Base-by-base conservation (phyloP, 1,284 basidiomycete genomes). In the Porodaedalea pini region DNA sequence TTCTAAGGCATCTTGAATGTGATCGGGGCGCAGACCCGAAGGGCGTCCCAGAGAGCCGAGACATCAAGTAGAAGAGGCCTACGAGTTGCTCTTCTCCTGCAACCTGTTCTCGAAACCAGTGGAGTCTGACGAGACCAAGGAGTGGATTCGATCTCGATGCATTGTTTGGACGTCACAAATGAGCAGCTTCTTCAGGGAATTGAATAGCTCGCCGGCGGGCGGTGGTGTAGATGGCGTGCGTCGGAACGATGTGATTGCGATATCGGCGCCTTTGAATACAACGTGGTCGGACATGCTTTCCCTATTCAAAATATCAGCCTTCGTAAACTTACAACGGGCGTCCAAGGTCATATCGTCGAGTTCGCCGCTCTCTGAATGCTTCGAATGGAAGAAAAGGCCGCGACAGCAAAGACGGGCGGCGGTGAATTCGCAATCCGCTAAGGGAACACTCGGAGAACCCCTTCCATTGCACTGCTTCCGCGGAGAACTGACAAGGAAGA, bases 311-410 rank as follows among this genome's bases (percentile, higher is more conserved):
- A 37, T 31, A 7, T 34, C 11, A 34, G 27, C 37, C 23, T 51
- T 40, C 50, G n/a, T 23, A 21, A 44, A 44, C 27, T 21, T 31
- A 15, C 19, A 43, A 15, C n/a, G 40, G 40, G 13, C 25, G 17
- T 39, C 51, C 23, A 41, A 29, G 51, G 40, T 19, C 29, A 54
- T 54, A 44, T 44, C 29, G 27, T 21, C 31, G 41, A 54, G 51
- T 54, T 54, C 40, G 27, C 51, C 51, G 51, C 29, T 44, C 25
- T 31, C 31, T 54, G 40, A 41, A 43, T 32, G 19, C 29, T 54
- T 44, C 23, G 23, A 44, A 49, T 21, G 40, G 40, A 32, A 17
- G 21, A 29, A 41, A 44, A 15, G 51, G 51, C 40, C 51, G 51
- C 40, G 51, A 21, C 29, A 40, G 2, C 23, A 36, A 6, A 32